Evolutionary conservation across 331 rosid genomes (phyloP), one percentile per base, ranked within the genome.

Genomic region (Ulmus americana): DNA sequence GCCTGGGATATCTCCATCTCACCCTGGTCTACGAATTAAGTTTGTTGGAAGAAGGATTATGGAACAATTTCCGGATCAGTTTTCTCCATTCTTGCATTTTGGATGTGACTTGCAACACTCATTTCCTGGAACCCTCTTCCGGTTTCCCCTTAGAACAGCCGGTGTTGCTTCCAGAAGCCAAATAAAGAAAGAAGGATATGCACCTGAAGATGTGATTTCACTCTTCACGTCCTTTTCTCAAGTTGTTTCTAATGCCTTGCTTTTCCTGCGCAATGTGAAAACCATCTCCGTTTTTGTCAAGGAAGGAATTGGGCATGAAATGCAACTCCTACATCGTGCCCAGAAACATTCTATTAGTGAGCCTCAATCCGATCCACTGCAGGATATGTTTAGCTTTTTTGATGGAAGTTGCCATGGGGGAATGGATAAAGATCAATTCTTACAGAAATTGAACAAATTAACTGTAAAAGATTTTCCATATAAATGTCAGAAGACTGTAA

Each of bases 1-100:
- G 77, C 98, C 98, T 55, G 98, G 98, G 75, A 92, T 92, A 76
- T 92, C 98, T 79, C 98, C 98, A 39, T 89, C 98, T 13, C 98
- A 92, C 70, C 98, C 98, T 62, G 98, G 98, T 54, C 78, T 92
- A 63, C 81, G 97, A 69, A 92, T 92, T 64, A 92, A 82, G 81
- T 92, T 81, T 86, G 95, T 69, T 44, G 98, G 98, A 49, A 82
- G 97, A 64, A 83, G 72, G 76, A 80, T 92, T 77, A 76, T 89
- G 80, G 98, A 89, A 75, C 98, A 92, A 76, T 92, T 92, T 79
- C 98, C 98, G 41, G 98, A 92, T 74, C 98, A 92, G 62, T 92
- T 92, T 79, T 92, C 97, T 74, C 85, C 98, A 5, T 77, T 86
- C 72, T 74, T 92, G 48, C 98, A 92, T 75, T 88, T 92, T 70